Evolutionary conservation across 306 rosid species (phyloP).

Genomic region (Purshia tridentata): DNA sequence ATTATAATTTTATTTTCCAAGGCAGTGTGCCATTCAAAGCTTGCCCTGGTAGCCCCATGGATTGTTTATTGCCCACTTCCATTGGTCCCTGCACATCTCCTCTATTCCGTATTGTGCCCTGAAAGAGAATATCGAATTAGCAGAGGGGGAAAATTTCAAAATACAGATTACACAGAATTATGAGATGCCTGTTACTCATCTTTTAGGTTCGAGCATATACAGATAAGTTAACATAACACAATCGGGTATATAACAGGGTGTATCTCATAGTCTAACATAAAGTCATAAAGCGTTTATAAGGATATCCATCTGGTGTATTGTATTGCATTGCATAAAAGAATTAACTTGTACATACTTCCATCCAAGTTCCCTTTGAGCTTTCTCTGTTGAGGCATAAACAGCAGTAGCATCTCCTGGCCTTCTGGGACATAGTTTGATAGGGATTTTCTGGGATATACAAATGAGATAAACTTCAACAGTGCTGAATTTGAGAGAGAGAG

Average conservation of each 20-base stretch:
- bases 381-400: slow-evolving; percentile 85
- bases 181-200: no score
- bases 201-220: no score
- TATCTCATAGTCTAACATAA: no score
- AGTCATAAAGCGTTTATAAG: neutral
- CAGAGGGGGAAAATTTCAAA: neutral
- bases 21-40: slow-evolving; percentile 26
- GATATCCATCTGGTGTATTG: neutral
- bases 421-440: slow-evolving; percentile 66
- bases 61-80: slow-evolving; percentile 93
- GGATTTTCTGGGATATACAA: slow-evolving; percentile 64
- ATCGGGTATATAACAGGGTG: neutral
- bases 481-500: neutral
- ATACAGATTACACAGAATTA: neutral
- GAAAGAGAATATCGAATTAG: slow-evolving; percentile 14
- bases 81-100: slow-evolving; percentile 98
- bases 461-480: slow-evolving; percentile 1
- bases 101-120: slow-evolving; percentile 60
- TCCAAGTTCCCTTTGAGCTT: slow-evolving; percentile 79
- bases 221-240: neutral
- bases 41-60: slow-evolving; percentile 73
- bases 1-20: neutral
- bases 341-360: slow-evolving; percentile 70
- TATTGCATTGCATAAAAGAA: neutral
- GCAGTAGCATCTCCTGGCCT: slow-evolving; percentile 90